Base-by-base conservation (phyloP, 768 basidiomycete species). In the Lepiota venenata region DNA sequence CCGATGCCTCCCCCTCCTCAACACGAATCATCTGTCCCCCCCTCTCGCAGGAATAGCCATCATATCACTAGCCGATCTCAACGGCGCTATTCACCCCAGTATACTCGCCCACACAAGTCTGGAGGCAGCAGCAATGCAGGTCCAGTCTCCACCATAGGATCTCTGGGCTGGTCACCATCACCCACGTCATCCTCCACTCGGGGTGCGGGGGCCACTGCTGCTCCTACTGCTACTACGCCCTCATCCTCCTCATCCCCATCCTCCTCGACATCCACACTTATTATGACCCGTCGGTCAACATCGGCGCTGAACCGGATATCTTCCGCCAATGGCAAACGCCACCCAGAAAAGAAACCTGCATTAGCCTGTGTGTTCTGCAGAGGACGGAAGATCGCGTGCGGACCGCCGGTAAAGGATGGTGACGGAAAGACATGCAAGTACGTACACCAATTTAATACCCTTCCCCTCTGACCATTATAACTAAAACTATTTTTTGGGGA, bases 341-440 rank as follows among this genome's bases (percentile, higher is more conserved):
- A 67, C 47, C 55, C 63, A 36, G 67, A 71, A 43, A 82, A 80
- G 70, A 85, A 85, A 57, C 84, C 84, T 14, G 75, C 79, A 2
- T 70, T 85, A 1, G 84, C 84, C 1, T 85, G 84, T 58, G 69
- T 83, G 5, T 86, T 86, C 61, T 86, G 84, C 62, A 74, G 84
- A 38, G 83, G 82, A 4, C 73, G 84, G 39, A 86, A 86, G 69
- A 87, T 87, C 47, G 85, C 85, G 8, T 87, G 85, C 56, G 84
- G 85, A 0, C 78, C 83, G 10, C 81, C 83, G 2, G 60, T 73
- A 11, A 74, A 78, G 0, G 79, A 76, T 8, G 81, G 78, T 58
- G 70, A 71, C 46, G 80, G 82, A 57, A 75, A 75, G 56, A 81
- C 82, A 0, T 87, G 84, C 83, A 84, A 84, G 85, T 85, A 60